Evolutionary conservation across 2,329 filamentous ascomycete genomes (phyloP).

Genomic region (Xylariaceae sp.): DNA sequence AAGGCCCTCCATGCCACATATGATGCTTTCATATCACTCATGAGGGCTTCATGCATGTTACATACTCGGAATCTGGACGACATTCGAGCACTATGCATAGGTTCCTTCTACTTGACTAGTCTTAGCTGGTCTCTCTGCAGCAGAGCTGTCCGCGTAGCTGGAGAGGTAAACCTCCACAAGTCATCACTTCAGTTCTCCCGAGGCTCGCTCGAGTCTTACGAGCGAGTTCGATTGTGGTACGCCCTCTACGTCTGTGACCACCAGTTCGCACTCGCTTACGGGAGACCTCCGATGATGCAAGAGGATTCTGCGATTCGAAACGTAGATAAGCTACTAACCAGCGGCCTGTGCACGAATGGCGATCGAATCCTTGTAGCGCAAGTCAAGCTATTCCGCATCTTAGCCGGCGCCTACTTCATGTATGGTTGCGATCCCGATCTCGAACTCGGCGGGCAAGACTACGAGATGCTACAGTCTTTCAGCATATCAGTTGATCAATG

Average conservation of each 20-base stretch:
- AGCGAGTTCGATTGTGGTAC: constrained; percentile 39
- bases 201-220: constrained; percentile 32
- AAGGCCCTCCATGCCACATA: constrained; percentile 14
- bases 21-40: constrained; percentile 18
- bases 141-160: constrained; percentile 36
- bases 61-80: constrained; percentile 36
- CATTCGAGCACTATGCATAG: constrained; percentile 37
- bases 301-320: too few species aligned
- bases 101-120: constrained; percentile 39
- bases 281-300: constrained; percentile 36
- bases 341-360: too few species aligned
- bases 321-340: too few species aligned
- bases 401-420: too few species aligned
- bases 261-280: constrained; percentile 39
- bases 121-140: constrained; percentile 40
- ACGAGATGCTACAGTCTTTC: too few species aligned
- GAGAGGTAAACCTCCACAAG: constrained; percentile 39
- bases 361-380: too few species aligned
- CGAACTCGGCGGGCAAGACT: too few species aligned
- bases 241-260: constrained; percentile 37
- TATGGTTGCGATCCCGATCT: too few species aligned
- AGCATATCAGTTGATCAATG: too few species aligned
- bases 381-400: too few species aligned
- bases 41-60: constrained; percentile 23
- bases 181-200: constrained; percentile 35